Percentiles rank a stretch among this genome's conserved stretches.
Evolutionary conservation across 768 basidiomycete genomes (phyloP).

Genomic region (Phlebiopsis flavidoalba): DNA sequence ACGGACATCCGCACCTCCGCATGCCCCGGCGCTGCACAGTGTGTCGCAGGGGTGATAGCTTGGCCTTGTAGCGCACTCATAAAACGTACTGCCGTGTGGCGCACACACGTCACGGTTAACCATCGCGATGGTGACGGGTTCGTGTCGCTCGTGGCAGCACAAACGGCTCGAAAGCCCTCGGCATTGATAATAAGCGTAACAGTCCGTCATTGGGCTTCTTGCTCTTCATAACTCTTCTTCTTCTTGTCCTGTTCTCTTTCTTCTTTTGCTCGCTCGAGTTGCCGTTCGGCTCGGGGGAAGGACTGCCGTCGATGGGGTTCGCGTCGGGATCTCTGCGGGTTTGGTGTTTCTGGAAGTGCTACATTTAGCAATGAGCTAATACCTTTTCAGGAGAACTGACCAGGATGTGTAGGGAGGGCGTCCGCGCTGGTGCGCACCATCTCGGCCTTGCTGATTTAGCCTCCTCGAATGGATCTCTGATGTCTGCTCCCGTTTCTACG

Average conservation of each 20-base stretch:
- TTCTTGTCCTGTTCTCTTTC: neutral
- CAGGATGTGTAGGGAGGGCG: constrained; percentile 6
- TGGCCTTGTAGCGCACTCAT: neutral
- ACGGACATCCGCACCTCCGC: constrained; percentile 35
- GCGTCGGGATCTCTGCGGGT: neutral
- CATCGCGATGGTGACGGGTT: constrained; percentile 59
- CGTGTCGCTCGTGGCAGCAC: constrained; percentile 53
- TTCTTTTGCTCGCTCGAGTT: neutral
- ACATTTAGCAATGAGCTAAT: neutral
- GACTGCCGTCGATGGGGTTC: neutral
- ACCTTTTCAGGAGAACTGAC: neutral
- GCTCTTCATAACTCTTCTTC: neutral
- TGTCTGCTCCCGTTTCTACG: constrained; percentile 19
- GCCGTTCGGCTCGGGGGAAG: neutral
- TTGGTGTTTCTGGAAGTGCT: neutral
- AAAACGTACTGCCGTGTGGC: constrained; percentile 33
- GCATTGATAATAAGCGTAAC: constrained; percentile 25
- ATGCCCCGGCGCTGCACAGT: constrained; percentile 37
- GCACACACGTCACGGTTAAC: constrained; percentile 60
- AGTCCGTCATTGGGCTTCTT: constrained; percentile 11
- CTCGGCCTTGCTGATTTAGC: constrained; percentile 4
- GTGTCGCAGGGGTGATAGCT: neutral
- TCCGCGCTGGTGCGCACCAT: neutral
- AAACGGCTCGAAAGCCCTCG: constrained; percentile 53
- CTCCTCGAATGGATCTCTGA: constrained; percentile 6